These are phyloP conservation scores for Xylaria sp. DNA, from an alignment of 2,329 filamentous ascomycete species.

Conservation along the genomic window DNA sequence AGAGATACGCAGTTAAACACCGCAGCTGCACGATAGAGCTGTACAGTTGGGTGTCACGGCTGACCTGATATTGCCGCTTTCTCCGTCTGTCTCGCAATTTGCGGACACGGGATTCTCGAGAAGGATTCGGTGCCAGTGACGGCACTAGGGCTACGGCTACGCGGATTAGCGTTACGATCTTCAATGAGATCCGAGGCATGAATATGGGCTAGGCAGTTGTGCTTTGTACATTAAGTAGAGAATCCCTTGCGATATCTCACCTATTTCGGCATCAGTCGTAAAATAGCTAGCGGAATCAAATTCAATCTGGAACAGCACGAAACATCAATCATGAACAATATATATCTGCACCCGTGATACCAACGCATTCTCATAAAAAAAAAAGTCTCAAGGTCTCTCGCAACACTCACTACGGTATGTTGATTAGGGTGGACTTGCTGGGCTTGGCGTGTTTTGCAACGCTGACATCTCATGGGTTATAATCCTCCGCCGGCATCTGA, in stretches of 20 bases:
- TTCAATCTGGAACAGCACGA: not conserved
- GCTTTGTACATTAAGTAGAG: constrained; percentile 18
- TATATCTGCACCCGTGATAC: not conserved
- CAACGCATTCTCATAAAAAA: too few relatives aligned
- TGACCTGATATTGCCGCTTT: constrained; percentile 5
- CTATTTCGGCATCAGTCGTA: constrained; percentile 4
- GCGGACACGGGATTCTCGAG: not conserved
- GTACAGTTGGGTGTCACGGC: not conserved
- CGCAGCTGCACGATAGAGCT: not conserved
- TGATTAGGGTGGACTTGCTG: not conserved
- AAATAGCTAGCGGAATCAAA: constrained; percentile 25
- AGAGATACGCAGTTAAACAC: not conserved
- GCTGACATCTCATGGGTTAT: not conserved
- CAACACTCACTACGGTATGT: too few relatives aligned
- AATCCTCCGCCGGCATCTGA: not conserved
- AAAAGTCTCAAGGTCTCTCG: too few relatives aligned
- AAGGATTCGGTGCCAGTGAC: not conserved
- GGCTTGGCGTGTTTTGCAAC: not conserved
- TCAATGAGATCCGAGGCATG: constrained; percentile 15
- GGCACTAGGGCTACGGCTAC: not conserved
- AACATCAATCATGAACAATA: not conserved
- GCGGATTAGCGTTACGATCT: constrained; percentile 4
- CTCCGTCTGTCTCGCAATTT: constrained; percentile 1
- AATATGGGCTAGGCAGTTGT: constrained; percentile 13
- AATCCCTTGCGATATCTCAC: constrained; percentile 4